phyloP scores from a whole-genome alignment of 169 alveolate genomes.

The Toxoplasma gondii region DNA sequence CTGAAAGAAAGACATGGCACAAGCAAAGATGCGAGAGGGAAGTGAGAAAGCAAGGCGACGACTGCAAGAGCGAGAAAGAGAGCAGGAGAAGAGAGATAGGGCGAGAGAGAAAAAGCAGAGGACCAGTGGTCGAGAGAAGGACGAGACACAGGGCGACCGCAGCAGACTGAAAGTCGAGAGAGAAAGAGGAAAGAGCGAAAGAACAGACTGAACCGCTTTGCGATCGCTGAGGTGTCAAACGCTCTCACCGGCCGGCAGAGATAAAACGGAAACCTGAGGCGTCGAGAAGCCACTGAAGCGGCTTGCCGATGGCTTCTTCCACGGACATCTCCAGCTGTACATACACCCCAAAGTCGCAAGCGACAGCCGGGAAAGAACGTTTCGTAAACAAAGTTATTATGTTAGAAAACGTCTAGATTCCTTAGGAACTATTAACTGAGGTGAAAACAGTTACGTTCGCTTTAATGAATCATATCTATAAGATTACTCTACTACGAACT shows the following conservation, averaged over 20 bases:
- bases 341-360: neutral
- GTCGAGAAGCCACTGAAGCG: neutral
- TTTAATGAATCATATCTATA: too few relatives aligned
- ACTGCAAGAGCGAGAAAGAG: neutral
- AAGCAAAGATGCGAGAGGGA: neutral
- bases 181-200: too few relatives aligned
- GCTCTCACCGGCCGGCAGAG: constrained; percentile 19
- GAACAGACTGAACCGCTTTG: too few relatives aligned
- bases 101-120: neutral
- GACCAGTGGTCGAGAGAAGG: neutral
- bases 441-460: too few relatives aligned
- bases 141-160: too few relatives aligned
- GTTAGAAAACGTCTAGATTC: too few relatives aligned
- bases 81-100: neutral
- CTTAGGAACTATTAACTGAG: too few relatives aligned
- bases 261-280: neutral
- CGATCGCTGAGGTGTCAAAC: neutral
- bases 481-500: too few relatives aligned
- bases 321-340: constrained; percentile 33
- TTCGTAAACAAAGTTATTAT: too few relatives aligned
- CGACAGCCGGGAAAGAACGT: neutral
- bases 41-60: neutral
- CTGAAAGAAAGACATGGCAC: constrained; percentile 76
- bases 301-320: constrained; percentile 14
- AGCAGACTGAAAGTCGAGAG: too few relatives aligned